A percentile compares a stretch with the other conserved stretches of the same genome.
Conservation (phyloP, 805 yeast genomes). For the Alloascoidea africana region DNA sequence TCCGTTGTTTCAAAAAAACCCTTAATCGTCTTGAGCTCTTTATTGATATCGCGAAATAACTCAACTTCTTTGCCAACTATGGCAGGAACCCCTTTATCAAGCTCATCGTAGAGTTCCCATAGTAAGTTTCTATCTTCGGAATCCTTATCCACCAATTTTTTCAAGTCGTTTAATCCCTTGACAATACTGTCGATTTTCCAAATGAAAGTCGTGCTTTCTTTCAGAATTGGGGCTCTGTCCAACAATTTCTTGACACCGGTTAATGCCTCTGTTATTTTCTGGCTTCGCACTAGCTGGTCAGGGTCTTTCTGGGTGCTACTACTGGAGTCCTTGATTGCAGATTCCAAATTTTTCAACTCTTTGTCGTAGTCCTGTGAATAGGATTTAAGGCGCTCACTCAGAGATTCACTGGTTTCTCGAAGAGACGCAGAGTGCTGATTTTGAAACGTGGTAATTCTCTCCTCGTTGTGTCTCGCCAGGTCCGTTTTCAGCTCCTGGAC, state of each 20-base stretch:
- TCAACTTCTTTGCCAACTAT: background rate
- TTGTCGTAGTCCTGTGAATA: too few relatives aligned
- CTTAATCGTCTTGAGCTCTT: background rate
- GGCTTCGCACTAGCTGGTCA: too few relatives aligned
- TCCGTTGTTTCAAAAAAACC: background rate
- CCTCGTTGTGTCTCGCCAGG: too few relatives aligned
- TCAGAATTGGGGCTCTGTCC: slow-evolving; percentile 1
- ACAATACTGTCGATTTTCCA: slow-evolving; percentile 1
- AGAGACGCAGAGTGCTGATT: too few relatives aligned
- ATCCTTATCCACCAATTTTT: background rate
- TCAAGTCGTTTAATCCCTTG: background rate
- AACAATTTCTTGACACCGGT: slow-evolving; percentile 1
- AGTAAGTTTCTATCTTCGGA: background rate
- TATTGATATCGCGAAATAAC: background rate
- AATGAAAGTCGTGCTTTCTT: background rate
- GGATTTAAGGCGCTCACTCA: too few relatives aligned
- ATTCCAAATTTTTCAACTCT: too few relatives aligned
- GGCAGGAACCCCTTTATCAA: background rate
- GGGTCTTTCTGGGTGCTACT: too few relatives aligned
- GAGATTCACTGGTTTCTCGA: too few relatives aligned
- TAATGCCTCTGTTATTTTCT: background rate
- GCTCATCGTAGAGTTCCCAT: background rate
- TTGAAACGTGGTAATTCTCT: too few relatives aligned
- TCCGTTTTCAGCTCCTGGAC: too few relatives aligned
- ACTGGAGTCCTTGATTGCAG: too few relatives aligned